phyloP scores from a whole-genome alignment of 2,329 filamentous ascomycete genomes.

The Neocatenulostroma microsporum region DNA sequence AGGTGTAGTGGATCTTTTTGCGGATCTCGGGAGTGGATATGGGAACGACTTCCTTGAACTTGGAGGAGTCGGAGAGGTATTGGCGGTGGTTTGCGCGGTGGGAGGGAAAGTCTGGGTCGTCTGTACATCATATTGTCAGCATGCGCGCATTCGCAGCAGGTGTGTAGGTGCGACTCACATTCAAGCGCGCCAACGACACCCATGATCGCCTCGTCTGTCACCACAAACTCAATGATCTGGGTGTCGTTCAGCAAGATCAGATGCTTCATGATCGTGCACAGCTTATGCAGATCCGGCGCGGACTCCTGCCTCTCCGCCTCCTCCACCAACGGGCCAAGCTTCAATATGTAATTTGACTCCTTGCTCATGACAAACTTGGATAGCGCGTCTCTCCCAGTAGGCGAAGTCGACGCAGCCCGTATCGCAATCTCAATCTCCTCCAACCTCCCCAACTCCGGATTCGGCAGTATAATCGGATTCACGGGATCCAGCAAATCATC shows the following conservation, averaged over 20 bases:
- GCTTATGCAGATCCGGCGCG: slow-evolving; percentile 71
- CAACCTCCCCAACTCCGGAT: slow-evolving; percentile 73
- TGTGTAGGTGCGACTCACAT: slow-evolving; percentile 49
- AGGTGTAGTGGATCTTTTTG: slow-evolving; percentile 92
- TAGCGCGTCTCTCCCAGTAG: slow-evolving; percentile 72
- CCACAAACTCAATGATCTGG: slow-evolving; percentile 85
- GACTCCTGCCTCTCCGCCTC: slow-evolving; percentile 90
- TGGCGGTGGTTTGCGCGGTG: slow-evolving; percentile 97
- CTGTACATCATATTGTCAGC: slow-evolving; percentile 35
- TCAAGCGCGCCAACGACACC: slow-evolving; percentile 93
- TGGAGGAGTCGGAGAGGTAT: slow-evolving; percentile 78
- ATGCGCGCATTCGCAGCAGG: slow-evolving; percentile 1
- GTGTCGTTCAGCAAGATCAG: slow-evolving; percentile 93
- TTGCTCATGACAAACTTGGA: slow-evolving; percentile 79
- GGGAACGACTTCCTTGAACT: slow-evolving; percentile 92
- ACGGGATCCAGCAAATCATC: slow-evolving; percentile 76
- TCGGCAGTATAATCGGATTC: slow-evolving; percentile 64
- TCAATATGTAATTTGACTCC: slow-evolving; percentile 65
- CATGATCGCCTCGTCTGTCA: slow-evolving; percentile 79
- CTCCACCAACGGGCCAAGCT: slow-evolving; percentile 76
- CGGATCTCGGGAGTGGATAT: slow-evolving; percentile 77
- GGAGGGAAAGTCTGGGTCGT: slow-evolving; percentile 93
- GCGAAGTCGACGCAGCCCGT: slow-evolving; percentile 66
- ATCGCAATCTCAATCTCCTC: slow-evolving; percentile 78
- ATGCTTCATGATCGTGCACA: slow-evolving; percentile 98